Evolutionary conservation across 139 green algal genomes (phyloP), one percentile per base, ranked within the genome.

Genomic region (Tetraselmis striata): DNA sequence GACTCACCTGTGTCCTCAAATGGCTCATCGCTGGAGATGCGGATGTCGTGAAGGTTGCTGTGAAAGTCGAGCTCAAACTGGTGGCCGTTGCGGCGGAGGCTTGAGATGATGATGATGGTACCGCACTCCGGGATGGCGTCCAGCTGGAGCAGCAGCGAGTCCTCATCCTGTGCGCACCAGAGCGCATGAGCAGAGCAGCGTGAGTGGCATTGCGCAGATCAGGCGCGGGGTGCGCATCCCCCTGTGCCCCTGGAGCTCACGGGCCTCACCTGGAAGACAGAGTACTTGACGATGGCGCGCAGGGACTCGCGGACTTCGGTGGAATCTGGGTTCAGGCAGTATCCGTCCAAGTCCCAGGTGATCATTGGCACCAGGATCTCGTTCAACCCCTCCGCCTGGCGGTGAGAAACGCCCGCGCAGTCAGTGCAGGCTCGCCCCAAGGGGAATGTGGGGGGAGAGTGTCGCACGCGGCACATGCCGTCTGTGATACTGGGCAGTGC

Each of bases 11-110:
- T 18, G 26, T 31, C 74, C 74, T 77, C 74, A 29, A 31, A 28
- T 2, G 25, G 25, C 25, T 81, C 28, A 22, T 81, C 77, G 25
- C 26, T 28, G 1, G n/a, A 24, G 59, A 88, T 78, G 32, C 76
- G 81, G n/a, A 88, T 85, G 77, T 88, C 84, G 27, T 84, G 30
- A 2, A n/a, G 77, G 59, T 88, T 29, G 1, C 45, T 80, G 25
- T 28, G 5, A 32, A 86, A 88, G 85, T 90, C 84, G 5, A 88
- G 82, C 76, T 90, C 84, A 67, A 67, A 67, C 45, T 67, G 45
- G 59, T 23, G 32, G 11, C 30, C 45, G 27, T 83, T n/a, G 18
- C 45, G 84, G 26, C 78, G 81, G 29, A 86, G 83, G 78, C 74
- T 80, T 1, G 67, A 78, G 23, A 86, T 83, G 45, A 83, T 86